Evolutionary conservation across 345 rosid genomes (phyloP).

Genomic region (Noccaea caerulescens): DNA sequence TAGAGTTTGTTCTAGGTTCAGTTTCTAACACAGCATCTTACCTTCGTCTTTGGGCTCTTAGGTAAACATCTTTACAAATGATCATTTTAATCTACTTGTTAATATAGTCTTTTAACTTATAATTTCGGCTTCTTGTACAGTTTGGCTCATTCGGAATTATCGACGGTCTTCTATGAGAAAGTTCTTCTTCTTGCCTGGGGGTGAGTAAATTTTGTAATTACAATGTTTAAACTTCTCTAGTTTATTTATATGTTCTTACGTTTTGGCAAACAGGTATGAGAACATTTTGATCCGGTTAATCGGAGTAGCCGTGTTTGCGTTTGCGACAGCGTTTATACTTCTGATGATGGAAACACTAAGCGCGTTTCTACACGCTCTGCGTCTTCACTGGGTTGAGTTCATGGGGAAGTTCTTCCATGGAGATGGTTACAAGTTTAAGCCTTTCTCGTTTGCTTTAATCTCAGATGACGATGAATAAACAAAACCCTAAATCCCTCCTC

Average conservation of each 20-base stretch:
- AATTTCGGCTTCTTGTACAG: constrained; percentile 46
- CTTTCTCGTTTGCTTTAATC: constrained; percentile 75
- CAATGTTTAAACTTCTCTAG: background rate
- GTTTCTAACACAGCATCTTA: constrained; percentile 98
- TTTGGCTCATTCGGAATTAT: constrained; percentile 95
- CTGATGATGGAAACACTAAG: constrained; percentile 98
- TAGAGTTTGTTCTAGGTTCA: constrained; percentile 94
- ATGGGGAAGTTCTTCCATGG: constrained; percentile 91
- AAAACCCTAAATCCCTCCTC: background rate
- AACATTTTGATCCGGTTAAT: constrained; percentile 68
- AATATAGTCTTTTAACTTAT: constrained; percentile 18
- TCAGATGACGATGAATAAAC: constrained; percentile 67
- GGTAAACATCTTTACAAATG: constrained; percentile 47
- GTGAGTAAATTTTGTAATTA: constrained; percentile 50
- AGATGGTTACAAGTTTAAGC: constrained; percentile 93
- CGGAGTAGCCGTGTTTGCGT: constrained; percentile 87
- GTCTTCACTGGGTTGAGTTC: constrained; percentile 98
- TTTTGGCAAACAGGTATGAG: constrained; percentile 64
- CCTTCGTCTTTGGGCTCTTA: constrained; percentile 99
- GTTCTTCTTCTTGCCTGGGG: constrained; percentile 96
- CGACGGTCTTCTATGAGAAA: constrained; percentile 96
- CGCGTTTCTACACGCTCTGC: constrained; percentile 93
- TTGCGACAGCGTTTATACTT: constrained; percentile 90
- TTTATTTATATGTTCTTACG: background rate
- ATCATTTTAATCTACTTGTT: background rate